Percentiles rank a stretch among this genome's conserved stretches.
These are phyloP conservation scores for Heracleum sosnowskyi DNA, from an alignment of 129 eudicot species.

Conservation along the genomic window DNA sequence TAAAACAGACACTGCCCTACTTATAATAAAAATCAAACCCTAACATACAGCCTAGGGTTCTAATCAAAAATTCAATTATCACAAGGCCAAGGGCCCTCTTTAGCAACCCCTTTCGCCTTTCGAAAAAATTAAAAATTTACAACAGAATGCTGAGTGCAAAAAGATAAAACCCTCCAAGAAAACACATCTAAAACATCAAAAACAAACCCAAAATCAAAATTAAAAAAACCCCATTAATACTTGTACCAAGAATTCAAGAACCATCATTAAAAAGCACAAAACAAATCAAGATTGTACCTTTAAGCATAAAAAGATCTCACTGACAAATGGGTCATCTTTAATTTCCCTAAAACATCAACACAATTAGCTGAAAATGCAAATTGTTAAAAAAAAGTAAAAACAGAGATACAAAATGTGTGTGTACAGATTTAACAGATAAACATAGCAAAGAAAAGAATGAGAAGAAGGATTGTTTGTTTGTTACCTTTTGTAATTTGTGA, in stretches of 20 bases:
- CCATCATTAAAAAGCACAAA: constrained; percentile 7
- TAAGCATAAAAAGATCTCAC: constrained; percentile 5
- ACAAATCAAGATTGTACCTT: constrained; percentile 34
- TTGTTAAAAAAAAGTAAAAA: neutral
- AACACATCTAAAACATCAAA: neutral
- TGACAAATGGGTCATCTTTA: neutral
- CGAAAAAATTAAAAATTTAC: neutral
- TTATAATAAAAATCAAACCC: neutral
- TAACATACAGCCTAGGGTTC: neutral
- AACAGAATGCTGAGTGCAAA: neutral
- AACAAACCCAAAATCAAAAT: neutral
- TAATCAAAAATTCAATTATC: neutral
- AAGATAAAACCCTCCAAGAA: neutral
- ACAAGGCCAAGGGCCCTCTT: neutral
- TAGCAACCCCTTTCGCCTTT: neutral
- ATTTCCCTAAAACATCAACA: neutral
- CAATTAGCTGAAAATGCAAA: neutral
- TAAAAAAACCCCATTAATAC: neutral
- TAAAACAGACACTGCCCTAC: neutral
- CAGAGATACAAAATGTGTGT: neutral
- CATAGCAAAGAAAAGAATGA: neutral
- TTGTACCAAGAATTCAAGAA: neutral
- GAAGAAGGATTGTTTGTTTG: constrained; percentile 4
- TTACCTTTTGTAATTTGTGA: constrained; percentile 15
- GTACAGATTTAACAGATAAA: neutral